phyloP scores from a whole-genome alignment of 2,329 filamentous ascomycete genomes.

The Microcera coccophila region DNA sequence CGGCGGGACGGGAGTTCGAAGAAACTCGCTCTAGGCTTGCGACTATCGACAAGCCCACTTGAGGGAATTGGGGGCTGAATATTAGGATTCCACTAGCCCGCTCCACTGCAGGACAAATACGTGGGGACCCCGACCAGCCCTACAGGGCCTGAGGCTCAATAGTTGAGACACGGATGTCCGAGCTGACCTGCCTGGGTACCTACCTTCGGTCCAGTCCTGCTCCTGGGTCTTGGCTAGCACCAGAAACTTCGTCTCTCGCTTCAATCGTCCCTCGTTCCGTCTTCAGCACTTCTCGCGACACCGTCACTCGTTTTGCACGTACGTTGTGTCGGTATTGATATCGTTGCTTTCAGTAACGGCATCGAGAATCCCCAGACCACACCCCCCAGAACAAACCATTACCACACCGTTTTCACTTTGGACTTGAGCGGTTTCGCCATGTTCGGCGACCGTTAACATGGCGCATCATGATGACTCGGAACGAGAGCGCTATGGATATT shows the following conservation, averaged over 20 bases:
- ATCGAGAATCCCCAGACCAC: neutral
- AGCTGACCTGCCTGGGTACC: too few relatives aligned
- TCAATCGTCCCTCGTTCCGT: neutral
- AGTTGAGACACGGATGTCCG: neutral
- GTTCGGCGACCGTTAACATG: conserved; percentile 24
- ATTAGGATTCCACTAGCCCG: neutral
- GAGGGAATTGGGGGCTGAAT: neutral
- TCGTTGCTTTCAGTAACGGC: neutral
- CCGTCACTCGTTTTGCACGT: neutral
- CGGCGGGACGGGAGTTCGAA: too few relatives aligned
- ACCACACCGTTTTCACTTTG: neutral
- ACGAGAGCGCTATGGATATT: conserved; percentile 24
- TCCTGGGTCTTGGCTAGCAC: too few relatives aligned
- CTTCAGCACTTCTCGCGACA: neutral
- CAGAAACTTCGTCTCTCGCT: neutral
- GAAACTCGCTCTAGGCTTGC: too few relatives aligned
- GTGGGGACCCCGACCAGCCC: neutral
- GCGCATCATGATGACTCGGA: conserved; percentile 29
- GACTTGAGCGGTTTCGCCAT: conserved; percentile 15
- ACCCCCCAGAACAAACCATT: neutral
- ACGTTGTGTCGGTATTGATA: neutral
- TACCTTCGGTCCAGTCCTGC: neutral
- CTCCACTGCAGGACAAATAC: neutral
- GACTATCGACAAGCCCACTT: neutral
- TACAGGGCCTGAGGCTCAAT: neutral